Percentiles rank a stretch among this genome's conserved stretches.
phyloP scores from a whole-genome alignment of 2,329 filamentous ascomycete genomes.

The Ophiostoma sp. region DNA sequence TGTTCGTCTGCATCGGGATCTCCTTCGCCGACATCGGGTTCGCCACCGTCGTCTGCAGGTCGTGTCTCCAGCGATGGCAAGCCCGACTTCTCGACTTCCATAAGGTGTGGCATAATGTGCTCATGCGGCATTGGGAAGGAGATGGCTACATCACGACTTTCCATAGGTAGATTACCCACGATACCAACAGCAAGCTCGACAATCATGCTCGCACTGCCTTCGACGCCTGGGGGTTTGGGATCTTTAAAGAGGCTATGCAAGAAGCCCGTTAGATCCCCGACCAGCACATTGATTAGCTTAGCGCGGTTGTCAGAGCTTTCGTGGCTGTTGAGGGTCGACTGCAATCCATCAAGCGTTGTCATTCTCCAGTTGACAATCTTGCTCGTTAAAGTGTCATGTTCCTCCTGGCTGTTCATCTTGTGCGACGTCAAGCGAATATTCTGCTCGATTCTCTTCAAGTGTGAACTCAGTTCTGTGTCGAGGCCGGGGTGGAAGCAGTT shows the following conservation, averaged over 20 bases:
- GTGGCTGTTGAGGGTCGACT: constrained; percentile 60
- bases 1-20: constrained; percentile 36
- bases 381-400: constrained; percentile 78
- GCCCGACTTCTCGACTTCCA: constrained; percentile 76
- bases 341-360: constrained; percentile 86
- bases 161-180: constrained; percentile 76
- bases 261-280: constrained; percentile 60
- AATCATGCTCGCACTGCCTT: constrained; percentile 86
- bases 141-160: constrained; percentile 85
- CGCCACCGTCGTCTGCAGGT: constrained; percentile 34
- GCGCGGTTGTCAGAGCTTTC: constrained; percentile 61
- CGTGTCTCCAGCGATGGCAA: constrained; percentile 55
- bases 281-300: constrained; percentile 64
- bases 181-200: constrained; percentile 85
- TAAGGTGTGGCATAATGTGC: constrained; percentile 62
- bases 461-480: constrained; percentile 66
- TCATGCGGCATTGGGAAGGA: constrained; percentile 78
- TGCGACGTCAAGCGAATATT: constrained; percentile 77
- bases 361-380: constrained; percentile 92
- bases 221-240: constrained; percentile 73
- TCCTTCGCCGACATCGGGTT: constrained; percentile 35
- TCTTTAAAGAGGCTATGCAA: constrained; percentile 70
- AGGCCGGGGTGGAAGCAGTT: constrained; percentile 88
- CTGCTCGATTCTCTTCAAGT: constrained; percentile 79
- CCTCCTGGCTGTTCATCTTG: constrained; percentile 70